phyloP scores from a whole-genome alignment of 2,329 filamentous ascomycete genomes.

The Colletotrichum karsti region DNA sequence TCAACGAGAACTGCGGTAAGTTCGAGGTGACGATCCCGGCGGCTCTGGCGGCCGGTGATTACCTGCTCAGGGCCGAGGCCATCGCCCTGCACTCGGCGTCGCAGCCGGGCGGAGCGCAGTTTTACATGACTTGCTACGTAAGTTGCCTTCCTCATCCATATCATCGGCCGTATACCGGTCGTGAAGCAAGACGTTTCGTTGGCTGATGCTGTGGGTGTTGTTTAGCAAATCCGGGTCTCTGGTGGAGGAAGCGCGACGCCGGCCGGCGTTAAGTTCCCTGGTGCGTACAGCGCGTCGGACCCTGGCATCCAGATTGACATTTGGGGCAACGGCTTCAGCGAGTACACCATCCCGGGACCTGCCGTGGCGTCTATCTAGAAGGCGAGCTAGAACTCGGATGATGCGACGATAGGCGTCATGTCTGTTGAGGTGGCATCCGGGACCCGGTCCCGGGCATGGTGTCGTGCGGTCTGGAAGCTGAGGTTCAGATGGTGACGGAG shows the following conservation, averaged over 20 bases:
- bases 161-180: too few species aligned
- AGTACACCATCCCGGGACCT: slow-evolving; percentile 12
- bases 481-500: background rate
- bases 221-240: slow-evolving; percentile 34
- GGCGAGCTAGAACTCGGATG: background rate
- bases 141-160: too few species aligned
- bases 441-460: too few species aligned
- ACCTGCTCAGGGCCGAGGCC: slow-evolving; percentile 52
- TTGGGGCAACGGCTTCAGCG: slow-evolving; percentile 34
- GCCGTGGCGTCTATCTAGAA: background rate
- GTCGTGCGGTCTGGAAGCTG: background rate
- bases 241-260: slow-evolving; percentile 32
- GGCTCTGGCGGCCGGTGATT: slow-evolving; percentile 50
- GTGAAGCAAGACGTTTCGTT: too few species aligned
- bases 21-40: slow-evolving; percentile 40
- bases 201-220: background rate
- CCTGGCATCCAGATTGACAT: slow-evolving; percentile 58
- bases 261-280: slow-evolving; percentile 28
- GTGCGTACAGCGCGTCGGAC: slow-evolving; percentile 37
- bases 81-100: slow-evolving; percentile 52
- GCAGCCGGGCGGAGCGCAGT: slow-evolving; percentile 32
- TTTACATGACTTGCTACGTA: slow-evolving; percentile 27
- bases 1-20: slow-evolving; percentile 12
- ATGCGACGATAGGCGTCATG: background rate
- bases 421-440: background rate